Percentiles rank a stretch among this genome's conserved stretches.
Conservation (phyloP, 2,329 filamentous ascomycete genomes). For the Aspergillus sergii region DNA sequence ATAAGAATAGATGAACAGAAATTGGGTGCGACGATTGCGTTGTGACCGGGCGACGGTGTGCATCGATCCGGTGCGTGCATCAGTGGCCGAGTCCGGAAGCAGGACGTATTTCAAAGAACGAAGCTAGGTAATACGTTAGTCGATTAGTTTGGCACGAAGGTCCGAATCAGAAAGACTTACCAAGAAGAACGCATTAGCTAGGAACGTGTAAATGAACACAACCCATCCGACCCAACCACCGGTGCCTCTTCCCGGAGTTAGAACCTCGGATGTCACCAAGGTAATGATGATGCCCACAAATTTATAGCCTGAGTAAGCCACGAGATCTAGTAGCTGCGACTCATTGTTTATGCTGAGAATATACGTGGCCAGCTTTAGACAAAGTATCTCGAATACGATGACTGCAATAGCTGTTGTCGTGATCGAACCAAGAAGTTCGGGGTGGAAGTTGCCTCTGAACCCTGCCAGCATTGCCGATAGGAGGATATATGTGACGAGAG, state of each 20-base stretch:
- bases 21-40: conserved; percentile 84
- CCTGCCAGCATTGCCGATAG: conserved; percentile 89
- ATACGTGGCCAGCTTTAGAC: conserved; percentile 89
- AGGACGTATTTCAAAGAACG: conserved; percentile 95
- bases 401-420: conserved; percentile 82
- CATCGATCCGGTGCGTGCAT: conserved; percentile 61
- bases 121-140: conserved; percentile 58
- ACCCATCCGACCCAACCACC: conserved; percentile 87
- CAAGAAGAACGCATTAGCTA: conserved; percentile 93
- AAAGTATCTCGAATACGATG: conserved; percentile 83
- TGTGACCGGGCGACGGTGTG: conserved; percentile 80
- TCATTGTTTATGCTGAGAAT: conserved; percentile 92
- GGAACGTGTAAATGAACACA: conserved; percentile 87
- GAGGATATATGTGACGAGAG: conserved; percentile 94
- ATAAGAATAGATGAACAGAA: conserved; percentile 92
- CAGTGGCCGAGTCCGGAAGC: conserved; percentile 75
- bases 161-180: conserved; percentile 56
- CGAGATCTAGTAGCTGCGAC: conserved; percentile 86
- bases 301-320: conserved; percentile 98
- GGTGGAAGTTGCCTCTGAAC: conserved; percentile 87
- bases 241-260: conserved; percentile 78
- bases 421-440: conserved; percentile 87
- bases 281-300: conserved; percentile 96
- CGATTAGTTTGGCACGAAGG: not conserved
- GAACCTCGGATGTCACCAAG: conserved; percentile 74